Base-by-base conservation (phyloP, 2,329 filamentous ascomycete species). In the Cytospora leucostoma region DNA sequence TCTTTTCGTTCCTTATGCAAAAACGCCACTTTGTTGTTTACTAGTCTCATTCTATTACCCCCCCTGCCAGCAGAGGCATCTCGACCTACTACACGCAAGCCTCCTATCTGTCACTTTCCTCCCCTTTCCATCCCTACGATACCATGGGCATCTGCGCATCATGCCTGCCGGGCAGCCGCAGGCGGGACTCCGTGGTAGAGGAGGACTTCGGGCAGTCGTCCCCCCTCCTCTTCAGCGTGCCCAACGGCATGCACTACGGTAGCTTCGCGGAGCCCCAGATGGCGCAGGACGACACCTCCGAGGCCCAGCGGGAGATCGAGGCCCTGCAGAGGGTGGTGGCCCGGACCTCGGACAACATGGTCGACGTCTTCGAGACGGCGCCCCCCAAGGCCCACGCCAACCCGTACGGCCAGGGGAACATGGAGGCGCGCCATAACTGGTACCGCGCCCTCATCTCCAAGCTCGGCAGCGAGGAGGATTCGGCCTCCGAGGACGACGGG, bases 321-420 rank as follows among this genome's bases (percentile, higher is more conserved):
- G 86, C 86, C 60, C 74, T 89, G 58, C 85, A 88, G 71, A 79
- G 83, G 67, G 84, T 89, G 4, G 84, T 88, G 37, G 83, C 84
- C 54, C 83, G 83, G 66, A 88, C 86, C 52, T 87, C 86, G 54
- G 85, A 87, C 70, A 87, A 87, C 69, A 83, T 89, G 75, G 84
- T 88, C 63, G 86, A 89, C 70, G 84, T 89, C 52, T 88, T 88
- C 74, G 84, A 88, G 66, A 86, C 87, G 70, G 80, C 82, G 35
- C 83, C 84, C 33, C 82, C 65, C 79, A 80, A 64, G 73, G 75
- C 37, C 68, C 71, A 56, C 71, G 64, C 69, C 77, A 69, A 75
- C 17, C 75, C 75, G 0, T 82, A 81, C 56, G 75, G 75, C 33
- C 80, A 82, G 67, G 78, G 81, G 54, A 81, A 80, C 52, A 83